Evolutionary conservation across 2,329 filamentous ascomycete species (phyloP).

Genomic region (Kalmusia sp.): DNA sequence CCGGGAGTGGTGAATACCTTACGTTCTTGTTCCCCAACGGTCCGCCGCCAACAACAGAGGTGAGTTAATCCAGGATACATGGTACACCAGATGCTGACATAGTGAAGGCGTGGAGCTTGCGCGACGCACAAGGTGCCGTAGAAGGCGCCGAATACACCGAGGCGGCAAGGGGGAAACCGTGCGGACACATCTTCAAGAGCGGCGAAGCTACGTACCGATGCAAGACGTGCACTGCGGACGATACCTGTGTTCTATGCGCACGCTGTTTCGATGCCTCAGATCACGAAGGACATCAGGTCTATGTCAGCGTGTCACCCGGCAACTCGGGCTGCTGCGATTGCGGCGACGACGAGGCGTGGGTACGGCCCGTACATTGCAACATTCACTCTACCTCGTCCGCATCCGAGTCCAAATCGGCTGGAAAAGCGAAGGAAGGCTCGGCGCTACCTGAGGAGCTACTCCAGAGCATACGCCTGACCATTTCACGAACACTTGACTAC

Average conservation of each 20-base stretch:
- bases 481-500: constrained; percentile 87
- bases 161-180: constrained; percentile 88
- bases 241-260: constrained; percentile 93
- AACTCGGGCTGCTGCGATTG: constrained; percentile 98
- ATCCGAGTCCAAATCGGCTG: constrained; percentile 52
- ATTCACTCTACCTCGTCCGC: constrained; percentile 75
- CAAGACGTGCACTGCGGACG: constrained; percentile 91
- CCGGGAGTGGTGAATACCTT: constrained; percentile 77
- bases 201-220: constrained; percentile 95
- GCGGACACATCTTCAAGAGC: constrained; percentile 94
- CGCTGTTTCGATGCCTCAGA: constrained; percentile 95
- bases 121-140: constrained; percentile 87
- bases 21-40: constrained; percentile 83
- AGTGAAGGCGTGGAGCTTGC: constrained; percentile 74
- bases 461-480: constrained; percentile 81
- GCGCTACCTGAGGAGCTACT: constrained; percentile 76
- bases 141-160: constrained; percentile 96
- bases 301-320: constrained; percentile 84
- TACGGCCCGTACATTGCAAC: constrained; percentile 83
- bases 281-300: constrained; percentile 90
- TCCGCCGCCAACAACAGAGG: too few relatives aligned
- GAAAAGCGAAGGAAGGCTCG: constrained; percentile 63
- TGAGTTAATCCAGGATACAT: too few relatives aligned
- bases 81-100: too few relatives aligned
- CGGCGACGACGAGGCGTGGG: constrained; percentile 95